Base-by-base conservation (phyloP, 768 basidiomycete genomes). In the Amanita pseudoporphyria region DNA sequence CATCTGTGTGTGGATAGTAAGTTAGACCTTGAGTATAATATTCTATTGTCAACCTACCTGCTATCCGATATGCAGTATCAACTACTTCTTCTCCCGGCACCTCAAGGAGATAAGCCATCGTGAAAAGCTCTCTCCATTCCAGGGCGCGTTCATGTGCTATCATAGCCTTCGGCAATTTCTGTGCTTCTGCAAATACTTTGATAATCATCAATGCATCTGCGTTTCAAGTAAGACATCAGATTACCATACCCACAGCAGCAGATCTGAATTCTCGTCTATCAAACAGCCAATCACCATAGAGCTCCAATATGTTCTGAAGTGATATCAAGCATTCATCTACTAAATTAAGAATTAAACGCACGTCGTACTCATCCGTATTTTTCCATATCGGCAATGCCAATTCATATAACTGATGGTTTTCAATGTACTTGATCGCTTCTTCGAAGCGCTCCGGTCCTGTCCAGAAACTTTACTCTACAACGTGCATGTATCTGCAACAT, bases 41-140 rank as follows among this genome's bases (percentile, higher is more conserved):
- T 18, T 42, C 49, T 9, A 30, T 3, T 33, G 42, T 50, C 51
- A 41, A 67, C 79, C 28, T 40, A 91, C 93, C 91, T 33, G 90
- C 82, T 4, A 94, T 70, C 14, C 90, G 81, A 60, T 86, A 82
- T 10, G 79, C 90, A 58, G 82, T 78, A 2, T 76, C 74, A 12
- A 67, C 61, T 9, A 90, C 60, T 37, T 87, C 81, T 10, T 84
- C 81, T 24, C 67, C 65, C 0, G 71, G 52, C 9, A 78, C 57
- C 2, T 72, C 66, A 42, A 77, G 71, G 22, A 70, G 71, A 18
- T 76, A 57, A 2, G 86, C 86, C 22, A 96, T 68, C 21, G 87
- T 82, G 63, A 99, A 97, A 0, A 96, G 70, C 55, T 94, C 91
- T 58, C 86, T 82, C 95, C 95, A 99, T 47, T 86, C 79, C 28